Base-by-base conservation (phyloP, 2,329 filamentous ascomycete species). In the Colletotrichum cordylinicola region DNA sequence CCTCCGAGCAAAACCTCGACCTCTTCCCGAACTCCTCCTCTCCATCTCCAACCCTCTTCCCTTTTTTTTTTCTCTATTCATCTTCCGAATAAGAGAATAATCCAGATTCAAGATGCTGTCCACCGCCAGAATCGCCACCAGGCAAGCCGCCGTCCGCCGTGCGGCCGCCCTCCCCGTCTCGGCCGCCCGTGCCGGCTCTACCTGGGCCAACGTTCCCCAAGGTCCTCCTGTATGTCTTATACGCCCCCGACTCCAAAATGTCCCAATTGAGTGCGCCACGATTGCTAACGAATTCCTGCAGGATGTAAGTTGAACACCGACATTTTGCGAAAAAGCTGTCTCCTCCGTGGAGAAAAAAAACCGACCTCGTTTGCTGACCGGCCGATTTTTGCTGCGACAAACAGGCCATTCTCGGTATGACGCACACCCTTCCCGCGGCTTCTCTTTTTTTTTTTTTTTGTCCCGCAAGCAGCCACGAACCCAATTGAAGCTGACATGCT, bases 131-230 rank as follows among this genome's bases (percentile, higher is more conserved):
- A 76, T 77, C 69, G 77, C 72, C 48, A 71, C 75, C 74, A 72
- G 77, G 75, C 77, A 77, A 52, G 72, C 75, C n/a, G 77, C 72
- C 75, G 60, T 70, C n/a, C 76, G 76, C 77, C 69, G 77, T 48
- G 67, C 73, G 39, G 70, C 55, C 35, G 77, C 77, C 12, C 66
- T 77, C 29, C 75, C 75, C 72, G 27, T 78, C 39, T 58, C 64
- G n/a, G 75, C 75, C 75, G 72, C 70, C 27, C 72, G 77, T 79
- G 84, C 93, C 81, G 93, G 92, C 80, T 98, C 96, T 77, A 95
- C 94, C 80, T 98, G 96, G 96, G 92, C 95, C 83, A 94, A 94
- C 82, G 95, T 98, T 72, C 94, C 95, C 80, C 95, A 98, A 88
- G 96, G 96, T 79, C 96, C 96, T 91, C 96, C 96, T 84, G 96